A percentile compares a stretch with the other conserved stretches of the same genome.
Evolutionary conservation across 352 stramenopile genomes (phyloP).

Genomic region (Elongisporangium senticosum): DNA sequence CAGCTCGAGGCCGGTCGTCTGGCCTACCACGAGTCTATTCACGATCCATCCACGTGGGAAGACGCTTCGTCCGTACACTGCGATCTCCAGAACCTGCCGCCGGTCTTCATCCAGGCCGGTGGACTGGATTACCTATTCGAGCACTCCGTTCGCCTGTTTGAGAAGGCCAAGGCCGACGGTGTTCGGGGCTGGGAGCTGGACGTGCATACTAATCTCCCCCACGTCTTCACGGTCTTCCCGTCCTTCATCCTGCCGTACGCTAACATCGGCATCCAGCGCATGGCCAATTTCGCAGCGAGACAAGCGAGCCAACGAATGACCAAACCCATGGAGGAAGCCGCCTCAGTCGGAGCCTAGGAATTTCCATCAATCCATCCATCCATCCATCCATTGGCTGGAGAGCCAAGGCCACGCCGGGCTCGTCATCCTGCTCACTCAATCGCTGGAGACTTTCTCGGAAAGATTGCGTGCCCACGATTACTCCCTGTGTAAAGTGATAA

Average conservation of each 20-base stretch:
- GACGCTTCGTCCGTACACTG: conserved; percentile 39
- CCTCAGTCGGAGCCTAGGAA: too few relatives aligned
- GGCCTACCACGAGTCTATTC: conserved; percentile 16
- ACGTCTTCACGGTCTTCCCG: conserved; percentile 37
- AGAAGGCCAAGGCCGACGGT: conserved; percentile 31
- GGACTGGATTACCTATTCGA: conserved; percentile 34
- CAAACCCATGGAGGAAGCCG: too few relatives aligned
- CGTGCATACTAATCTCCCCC: conserved; percentile 28
- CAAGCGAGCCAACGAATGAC: conserved; percentile 2
- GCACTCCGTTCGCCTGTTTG: conserved; percentile 21
- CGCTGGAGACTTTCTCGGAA: too few relatives aligned
- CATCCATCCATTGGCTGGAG: too few relatives aligned
- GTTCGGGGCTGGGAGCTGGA: conserved; percentile 37
- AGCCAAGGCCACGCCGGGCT: too few relatives aligned
- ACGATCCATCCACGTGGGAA: conserved; percentile 23
- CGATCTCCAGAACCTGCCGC: conserved; percentile 28
- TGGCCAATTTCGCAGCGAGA: conserved; percentile 29
- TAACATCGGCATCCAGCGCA: conserved; percentile 18
- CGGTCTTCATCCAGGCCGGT: conserved; percentile 38
- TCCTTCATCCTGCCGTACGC: conserved; percentile 31
- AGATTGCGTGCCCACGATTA: too few relatives aligned
- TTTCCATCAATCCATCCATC: too few relatives aligned
- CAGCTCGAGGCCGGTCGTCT: conserved; percentile 14
- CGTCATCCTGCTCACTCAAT: too few relatives aligned
- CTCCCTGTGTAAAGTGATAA: too few relatives aligned